A percentile compares a stretch with the other conserved stretches of the same genome.
Conservation (phyloP, 306 rosid genomes). For the Vigna angularis region DNA sequence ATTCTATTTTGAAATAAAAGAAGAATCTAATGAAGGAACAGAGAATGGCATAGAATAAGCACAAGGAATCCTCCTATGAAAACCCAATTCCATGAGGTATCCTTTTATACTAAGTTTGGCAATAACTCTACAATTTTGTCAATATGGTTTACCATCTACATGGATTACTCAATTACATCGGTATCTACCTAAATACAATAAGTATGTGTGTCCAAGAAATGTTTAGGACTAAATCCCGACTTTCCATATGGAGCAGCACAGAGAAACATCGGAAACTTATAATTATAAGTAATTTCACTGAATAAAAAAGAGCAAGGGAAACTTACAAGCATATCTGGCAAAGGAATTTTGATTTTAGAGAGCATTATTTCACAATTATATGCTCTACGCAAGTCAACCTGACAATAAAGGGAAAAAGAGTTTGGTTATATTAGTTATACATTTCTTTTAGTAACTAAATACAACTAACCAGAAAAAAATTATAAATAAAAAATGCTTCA, state of each 20-base stretch:
- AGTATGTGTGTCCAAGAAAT: background rate
- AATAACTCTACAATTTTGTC: background rate
- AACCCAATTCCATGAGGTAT: constrained; percentile 28
- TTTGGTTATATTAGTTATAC: constrained; percentile 22
- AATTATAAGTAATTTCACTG: constrained; percentile 8
- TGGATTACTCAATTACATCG: constrained; percentile 7
- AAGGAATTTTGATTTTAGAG: constrained; percentile 62
- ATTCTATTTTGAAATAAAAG: background rate
- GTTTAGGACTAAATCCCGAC: constrained; percentile 22
- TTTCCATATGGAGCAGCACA: constrained; percentile 24
- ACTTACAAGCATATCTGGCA: constrained; percentile 68
- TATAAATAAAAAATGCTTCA: background rate
- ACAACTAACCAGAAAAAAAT: constrained; percentile 12
- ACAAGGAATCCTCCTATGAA: background rate
- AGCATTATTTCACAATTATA: constrained; percentile 67
- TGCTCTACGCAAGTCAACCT: constrained; percentile 66
- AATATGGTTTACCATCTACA: constrained; percentile 12
- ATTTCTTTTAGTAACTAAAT: constrained; percentile 32
- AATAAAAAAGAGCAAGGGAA: constrained; percentile 27
- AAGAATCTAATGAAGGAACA: constrained; percentile 14
- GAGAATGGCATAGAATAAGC: background rate
- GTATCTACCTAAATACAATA: constrained; percentile 17
- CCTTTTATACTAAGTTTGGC: constrained; percentile 16
- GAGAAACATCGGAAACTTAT: constrained; percentile 39
- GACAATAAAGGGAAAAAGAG: constrained; percentile 5